Evolutionary conservation across 169 alveolate species (phyloP), one percentile per base, ranked within the genome.

Genomic region (Cryptosporidium andersoni): DNA sequence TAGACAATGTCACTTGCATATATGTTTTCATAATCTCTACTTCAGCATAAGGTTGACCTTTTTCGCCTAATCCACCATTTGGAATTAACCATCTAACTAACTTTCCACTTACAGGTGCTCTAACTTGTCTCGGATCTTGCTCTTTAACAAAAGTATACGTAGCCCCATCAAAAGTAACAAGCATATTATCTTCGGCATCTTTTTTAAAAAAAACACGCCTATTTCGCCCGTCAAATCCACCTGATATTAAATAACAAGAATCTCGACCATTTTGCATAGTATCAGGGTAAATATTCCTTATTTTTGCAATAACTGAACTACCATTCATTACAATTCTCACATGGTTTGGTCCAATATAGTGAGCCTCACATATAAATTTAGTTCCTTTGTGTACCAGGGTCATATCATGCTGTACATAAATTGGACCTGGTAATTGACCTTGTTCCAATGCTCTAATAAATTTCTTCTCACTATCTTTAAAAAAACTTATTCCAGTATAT

Each of bases 1-100:
- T 91, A 14, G 93, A 89, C 43, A 92, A 85, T 16, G 89, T 85
- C 60, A 92, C 88, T 3, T 92, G 89, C 91, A 92, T 89, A 67
- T 90, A 82, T 92, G 92, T 92, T 89, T 92, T 92, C 95, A 92
- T 92, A 16, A 93, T 93, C 74, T 92, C 95, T 4, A 92, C 91
- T 80, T 92, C 95, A 12, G 88, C 92, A 53, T 82, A 92, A 48
- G 93, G 92, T 45, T 90, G 92, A 45, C 92, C 92, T 85, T 85
- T 90, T 53, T 80, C 82, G 11, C 90, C 91, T 39, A 62, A 62
- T 14, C 81, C 89, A 43, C 92, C 93, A 67, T 91, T 92, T n/a
- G 81, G 89, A 40, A 81, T 89, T 66, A 90, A 66, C 89, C 89
- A 88, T 39, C 85, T 82, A 2, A 90, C 91, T n/a, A 89, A 85